These are phyloP conservation scores for Centella asiatica DNA, from an alignment of 129 eudicot species.

Conservation along the genomic window DNA sequence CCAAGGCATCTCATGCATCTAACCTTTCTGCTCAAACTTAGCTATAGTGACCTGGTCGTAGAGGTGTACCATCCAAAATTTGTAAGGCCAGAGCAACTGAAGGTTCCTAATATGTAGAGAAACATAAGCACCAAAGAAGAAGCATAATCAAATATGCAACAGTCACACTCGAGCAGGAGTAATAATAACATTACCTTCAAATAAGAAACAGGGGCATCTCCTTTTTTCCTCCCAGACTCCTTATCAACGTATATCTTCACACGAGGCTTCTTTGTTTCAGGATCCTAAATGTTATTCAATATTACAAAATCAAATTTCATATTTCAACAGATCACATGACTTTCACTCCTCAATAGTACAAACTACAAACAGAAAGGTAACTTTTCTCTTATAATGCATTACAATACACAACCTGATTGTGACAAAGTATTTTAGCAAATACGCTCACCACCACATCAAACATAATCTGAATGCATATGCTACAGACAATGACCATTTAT, in stretches of 20 bases:
- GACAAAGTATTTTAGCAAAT: too few species aligned
- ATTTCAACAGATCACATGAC: background rate
- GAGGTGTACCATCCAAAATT: slow-evolving; percentile 83
- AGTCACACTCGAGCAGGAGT: background rate
- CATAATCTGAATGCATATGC: too few species aligned
- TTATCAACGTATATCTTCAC: slow-evolving; percentile 89
- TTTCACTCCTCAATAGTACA: background rate
- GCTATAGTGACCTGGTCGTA: slow-evolving; percentile 77
- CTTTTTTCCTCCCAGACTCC: slow-evolving; percentile 80
- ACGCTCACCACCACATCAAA: too few species aligned
- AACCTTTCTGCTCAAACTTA: slow-evolving; percentile 97
- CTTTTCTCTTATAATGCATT: too few species aligned
- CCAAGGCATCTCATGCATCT: background rate
- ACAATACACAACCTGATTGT: too few species aligned
- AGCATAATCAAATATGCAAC: background rate
- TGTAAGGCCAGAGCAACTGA: slow-evolving; percentile 87
- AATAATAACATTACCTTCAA: slow-evolving; percentile 53
- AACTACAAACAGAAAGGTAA: too few species aligned
- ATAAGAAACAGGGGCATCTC: slow-evolving; percentile 91
- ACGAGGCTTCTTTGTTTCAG: slow-evolving; percentile 95
- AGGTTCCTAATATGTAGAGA: slow-evolving; percentile 52
- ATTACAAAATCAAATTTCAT: background rate
- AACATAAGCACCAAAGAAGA: slow-evolving; percentile 3
- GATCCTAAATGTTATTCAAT: slow-evolving; percentile 51
- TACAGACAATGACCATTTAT: too few species aligned